These are phyloP conservation scores for Beverwykella pulmonaria DNA, from an alignment of 495 filamentous ascomycete species.

Conservation along the genomic window DNA sequence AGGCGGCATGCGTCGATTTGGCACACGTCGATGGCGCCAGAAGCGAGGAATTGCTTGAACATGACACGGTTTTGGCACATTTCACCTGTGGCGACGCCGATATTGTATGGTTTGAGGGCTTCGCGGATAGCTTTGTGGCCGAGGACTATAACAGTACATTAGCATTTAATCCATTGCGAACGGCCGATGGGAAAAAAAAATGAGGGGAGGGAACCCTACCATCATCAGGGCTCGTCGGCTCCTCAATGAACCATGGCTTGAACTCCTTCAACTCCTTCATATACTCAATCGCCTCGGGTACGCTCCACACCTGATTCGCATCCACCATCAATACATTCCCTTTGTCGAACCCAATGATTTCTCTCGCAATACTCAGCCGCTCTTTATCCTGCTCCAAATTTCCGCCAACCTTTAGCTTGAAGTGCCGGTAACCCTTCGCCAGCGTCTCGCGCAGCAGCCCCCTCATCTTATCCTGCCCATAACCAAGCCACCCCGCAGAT, in stretches of 20 bases:
- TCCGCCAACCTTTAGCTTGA: slow-evolving; percentile 89
- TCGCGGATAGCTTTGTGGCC: slow-evolving; percentile 84
- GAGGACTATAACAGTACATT: slow-evolving; percentile 53
- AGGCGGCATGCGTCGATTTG: slow-evolving; percentile 92
- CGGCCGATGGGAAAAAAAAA: background rate
- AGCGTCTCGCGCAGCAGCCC: slow-evolving; percentile 70
- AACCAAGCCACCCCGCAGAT: slow-evolving; percentile 92
- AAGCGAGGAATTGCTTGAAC: slow-evolving; percentile 86
- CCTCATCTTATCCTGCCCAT: slow-evolving; percentile 82
- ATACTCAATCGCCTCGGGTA: slow-evolving; percentile 86
- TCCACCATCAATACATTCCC: slow-evolving; percentile 94
- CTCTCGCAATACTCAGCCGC: slow-evolving; percentile 72
- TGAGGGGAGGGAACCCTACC: slow-evolving; percentile 9
- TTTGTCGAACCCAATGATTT: slow-evolving; percentile 81
- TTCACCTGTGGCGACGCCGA: slow-evolving; percentile 90
- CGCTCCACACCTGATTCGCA: slow-evolving; percentile 93
- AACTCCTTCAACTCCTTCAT: slow-evolving; percentile 82
- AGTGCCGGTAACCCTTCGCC: slow-evolving; percentile 76
- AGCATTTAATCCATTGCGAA: background rate
- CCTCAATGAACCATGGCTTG: slow-evolving; percentile 96
- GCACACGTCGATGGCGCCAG: slow-evolving; percentile 80
- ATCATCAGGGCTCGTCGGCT: slow-evolving; percentile 93
- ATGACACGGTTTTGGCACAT: slow-evolving; percentile 96
- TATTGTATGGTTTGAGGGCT: slow-evolving; percentile 70
- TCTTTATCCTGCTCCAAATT: slow-evolving; percentile 69